These are phyloP conservation scores for Pythium grandisporangium DNA, from an alignment of 352 stramenopile genomes.

Conservation along the genomic window DNA sequence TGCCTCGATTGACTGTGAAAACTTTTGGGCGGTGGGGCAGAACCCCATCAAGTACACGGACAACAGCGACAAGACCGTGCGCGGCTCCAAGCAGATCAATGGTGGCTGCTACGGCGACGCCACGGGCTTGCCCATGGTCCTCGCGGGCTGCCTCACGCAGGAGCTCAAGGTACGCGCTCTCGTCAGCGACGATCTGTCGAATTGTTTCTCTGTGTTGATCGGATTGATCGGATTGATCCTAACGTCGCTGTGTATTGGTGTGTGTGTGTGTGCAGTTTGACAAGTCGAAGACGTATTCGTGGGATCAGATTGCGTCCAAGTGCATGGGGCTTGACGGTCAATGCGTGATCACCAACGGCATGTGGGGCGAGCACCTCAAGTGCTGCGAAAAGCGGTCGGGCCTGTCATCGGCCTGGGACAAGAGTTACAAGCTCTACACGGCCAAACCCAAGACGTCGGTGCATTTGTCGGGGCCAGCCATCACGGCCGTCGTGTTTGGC, in stretches of 20 bases:
- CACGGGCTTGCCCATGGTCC: constrained; percentile 45
- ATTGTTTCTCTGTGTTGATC: too few relatives aligned
- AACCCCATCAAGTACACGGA: constrained; percentile 64
- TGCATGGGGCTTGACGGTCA: constrained; percentile 65
- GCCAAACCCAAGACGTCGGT: constrained; percentile 33
- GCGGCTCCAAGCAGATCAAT: constrained; percentile 79
- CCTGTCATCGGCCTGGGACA: constrained; percentile 62
- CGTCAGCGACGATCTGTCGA: too few relatives aligned
- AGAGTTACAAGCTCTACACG: constrained; percentile 59
- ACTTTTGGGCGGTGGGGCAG: constrained; percentile 76
- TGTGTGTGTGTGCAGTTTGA: constrained; percentile 27
- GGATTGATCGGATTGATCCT: too few relatives aligned
- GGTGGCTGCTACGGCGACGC: constrained; percentile 72
- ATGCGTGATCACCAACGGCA: constrained; percentile 78
- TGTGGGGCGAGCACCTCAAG: constrained; percentile 77
- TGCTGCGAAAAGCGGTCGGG: constrained; percentile 58
- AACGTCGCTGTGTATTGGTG: neutral
- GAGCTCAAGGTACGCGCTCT: constrained; percentile 32
- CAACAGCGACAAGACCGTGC: constrained; percentile 63
- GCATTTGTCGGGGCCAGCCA: constrained; percentile 51
- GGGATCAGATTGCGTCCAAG: constrained; percentile 76
- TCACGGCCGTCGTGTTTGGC: constrained; percentile 75
- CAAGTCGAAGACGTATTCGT: constrained; percentile 77
- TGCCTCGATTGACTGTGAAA: constrained; percentile 78
- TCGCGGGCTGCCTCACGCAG: constrained; percentile 70